Evolutionary conservation across 257 asterid species (phyloP).

Genomic region (Plectranthus barbatus): DNA sequence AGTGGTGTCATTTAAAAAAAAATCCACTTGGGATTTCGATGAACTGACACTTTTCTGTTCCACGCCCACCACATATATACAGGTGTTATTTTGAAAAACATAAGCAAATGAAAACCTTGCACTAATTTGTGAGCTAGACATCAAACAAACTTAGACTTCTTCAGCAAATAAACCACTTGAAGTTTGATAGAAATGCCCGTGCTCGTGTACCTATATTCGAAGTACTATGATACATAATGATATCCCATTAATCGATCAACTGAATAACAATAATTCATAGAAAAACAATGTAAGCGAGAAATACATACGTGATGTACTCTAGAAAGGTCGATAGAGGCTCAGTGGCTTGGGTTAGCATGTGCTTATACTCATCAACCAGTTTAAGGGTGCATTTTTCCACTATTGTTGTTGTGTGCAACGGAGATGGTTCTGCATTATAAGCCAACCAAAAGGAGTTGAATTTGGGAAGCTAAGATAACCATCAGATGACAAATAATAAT

Average conservation of each 20-base stretch:
- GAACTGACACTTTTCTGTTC: background rate
- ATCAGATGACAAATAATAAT: background rate
- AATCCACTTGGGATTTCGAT: background rate
- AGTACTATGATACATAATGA: background rate
- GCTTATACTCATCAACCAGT: constrained; percentile 82
- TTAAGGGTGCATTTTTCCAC: constrained; percentile 95
- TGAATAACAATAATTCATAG: background rate
- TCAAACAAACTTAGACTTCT: background rate
- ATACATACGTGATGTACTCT: constrained; percentile 68
- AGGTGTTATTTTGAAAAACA: background rate
- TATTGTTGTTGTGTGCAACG: constrained; percentile 83
- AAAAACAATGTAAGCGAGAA: background rate
- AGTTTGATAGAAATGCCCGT: background rate
- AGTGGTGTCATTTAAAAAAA: background rate
- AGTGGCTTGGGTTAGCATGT: constrained; percentile 84
- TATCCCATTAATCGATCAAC: background rate
- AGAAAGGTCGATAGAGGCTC: constrained; percentile 79
- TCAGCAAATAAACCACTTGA: background rate
- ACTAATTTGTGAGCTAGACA: background rate
- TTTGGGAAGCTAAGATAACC: background rate
- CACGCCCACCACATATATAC: background rate
- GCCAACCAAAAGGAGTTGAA: background rate
- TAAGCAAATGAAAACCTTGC: background rate
- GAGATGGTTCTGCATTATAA: constrained; percentile 70
- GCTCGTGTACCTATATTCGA: background rate